Evolutionary conservation across 352 stramenopile genomes (phyloP).

Genomic region (Pythium insidiosum): DNA sequence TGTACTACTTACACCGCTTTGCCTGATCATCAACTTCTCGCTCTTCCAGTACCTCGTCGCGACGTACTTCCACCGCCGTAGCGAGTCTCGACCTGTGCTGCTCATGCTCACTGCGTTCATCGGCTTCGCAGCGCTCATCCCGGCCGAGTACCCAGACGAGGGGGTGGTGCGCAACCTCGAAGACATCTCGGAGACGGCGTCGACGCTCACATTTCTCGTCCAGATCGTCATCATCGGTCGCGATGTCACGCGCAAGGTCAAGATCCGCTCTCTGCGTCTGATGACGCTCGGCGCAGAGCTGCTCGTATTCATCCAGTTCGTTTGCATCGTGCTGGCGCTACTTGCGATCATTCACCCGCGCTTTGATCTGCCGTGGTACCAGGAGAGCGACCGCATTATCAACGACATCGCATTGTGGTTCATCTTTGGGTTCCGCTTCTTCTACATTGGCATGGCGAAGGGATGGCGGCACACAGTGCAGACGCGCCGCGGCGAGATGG

Average conservation of each 20-base stretch:
- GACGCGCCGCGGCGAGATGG: constrained; percentile 12
- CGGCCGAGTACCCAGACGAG: constrained; percentile 6
- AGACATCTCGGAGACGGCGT: constrained; percentile 9
- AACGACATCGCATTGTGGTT: constrained; percentile 7
- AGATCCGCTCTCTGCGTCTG: constrained; percentile 2
- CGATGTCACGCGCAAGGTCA: constrained; percentile 7
- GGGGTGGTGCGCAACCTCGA: constrained; percentile 8
- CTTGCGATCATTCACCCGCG: constrained; percentile 4
- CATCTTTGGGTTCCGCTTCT: constrained; percentile 14
- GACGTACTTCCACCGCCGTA: constrained; percentile 2
- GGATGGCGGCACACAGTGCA: constrained; percentile 1
- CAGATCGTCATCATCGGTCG: constrained; percentile 12
- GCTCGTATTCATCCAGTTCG: constrained; percentile 2
- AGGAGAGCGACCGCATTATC: not conserved
- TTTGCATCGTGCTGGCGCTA: no score
- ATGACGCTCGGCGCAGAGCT: constrained; percentile 4
- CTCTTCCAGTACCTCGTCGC: constrained; percentile 10
- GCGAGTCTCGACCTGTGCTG: not conserved
- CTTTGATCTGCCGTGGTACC: not conserved
- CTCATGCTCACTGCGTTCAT: constrained; percentile 3
- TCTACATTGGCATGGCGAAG: constrained; percentile 8
- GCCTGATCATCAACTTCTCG: constrained; percentile 14
- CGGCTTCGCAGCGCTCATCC: constrained; percentile 10
- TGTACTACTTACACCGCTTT: constrained; percentile 1
- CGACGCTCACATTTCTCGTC: constrained; percentile 14